A percentile compares a stretch with the other conserved stretches of the same genome.
Evolutionary conservation across 2,329 filamentous ascomycete species (phyloP).

Genomic region (Colletotrichum magnum): DNA sequence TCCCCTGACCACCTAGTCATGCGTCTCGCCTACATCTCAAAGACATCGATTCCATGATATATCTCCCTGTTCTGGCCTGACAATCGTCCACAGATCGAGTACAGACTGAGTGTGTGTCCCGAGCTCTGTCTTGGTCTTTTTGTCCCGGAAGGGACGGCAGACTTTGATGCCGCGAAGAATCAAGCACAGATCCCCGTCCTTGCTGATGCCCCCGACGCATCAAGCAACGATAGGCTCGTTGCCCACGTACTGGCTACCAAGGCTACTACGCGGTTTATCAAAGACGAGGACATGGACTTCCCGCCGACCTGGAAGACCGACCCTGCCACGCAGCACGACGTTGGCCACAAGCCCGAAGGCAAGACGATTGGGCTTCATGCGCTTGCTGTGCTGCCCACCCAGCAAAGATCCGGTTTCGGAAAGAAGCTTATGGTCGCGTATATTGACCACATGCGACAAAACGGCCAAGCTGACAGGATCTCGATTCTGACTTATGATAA

Average conservation of each 20-base stretch:
- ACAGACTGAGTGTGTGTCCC: conserved; percentile 46
- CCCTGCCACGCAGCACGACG: conserved; percentile 28
- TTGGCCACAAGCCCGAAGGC: conserved; percentile 46
- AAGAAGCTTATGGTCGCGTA: conserved; percentile 46
- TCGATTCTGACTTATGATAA: conserved; percentile 49
- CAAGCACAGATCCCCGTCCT: conserved; percentile 33
- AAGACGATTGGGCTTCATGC: conserved; percentile 48
- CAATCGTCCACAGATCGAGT: conserved; percentile 46
- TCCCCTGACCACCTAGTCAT: not conserved
- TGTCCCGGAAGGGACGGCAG: conserved; percentile 9
- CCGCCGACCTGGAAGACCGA: conserved; percentile 45
- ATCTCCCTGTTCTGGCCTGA: not conserved
- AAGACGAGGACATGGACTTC: conserved; percentile 47
- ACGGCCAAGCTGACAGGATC: conserved; percentile 43
- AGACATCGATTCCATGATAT: not conserved
- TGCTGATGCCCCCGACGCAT: not conserved
- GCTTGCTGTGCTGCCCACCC: conserved; percentile 45
- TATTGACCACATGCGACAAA: conserved; percentile 42
- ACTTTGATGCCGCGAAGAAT: conserved; percentile 14
- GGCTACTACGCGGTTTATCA: conserved; percentile 41
- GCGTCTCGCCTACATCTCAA: not conserved
- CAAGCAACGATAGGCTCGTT: conserved; percentile 42
- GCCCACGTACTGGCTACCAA: conserved; percentile 49
- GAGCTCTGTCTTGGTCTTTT: conserved; percentile 49
- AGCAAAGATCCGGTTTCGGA: conserved; percentile 47